Conservation (phyloP, 148 eudicot species). For the Vaccinium corymbosum region DNA sequence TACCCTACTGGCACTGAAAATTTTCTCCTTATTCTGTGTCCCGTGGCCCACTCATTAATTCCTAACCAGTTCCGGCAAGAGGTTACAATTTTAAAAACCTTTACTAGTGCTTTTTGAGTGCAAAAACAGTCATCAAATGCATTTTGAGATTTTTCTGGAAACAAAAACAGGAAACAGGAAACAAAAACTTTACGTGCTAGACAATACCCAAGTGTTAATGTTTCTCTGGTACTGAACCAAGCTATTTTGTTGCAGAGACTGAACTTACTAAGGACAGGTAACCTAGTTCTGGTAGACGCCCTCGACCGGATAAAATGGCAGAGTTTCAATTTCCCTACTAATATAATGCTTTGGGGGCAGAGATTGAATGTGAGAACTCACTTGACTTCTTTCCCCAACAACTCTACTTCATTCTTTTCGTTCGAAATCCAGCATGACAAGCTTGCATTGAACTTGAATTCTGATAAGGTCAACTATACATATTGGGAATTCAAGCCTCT, state of each 20-base stretch:
- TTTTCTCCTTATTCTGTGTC: too few species aligned
- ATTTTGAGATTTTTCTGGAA: background rate
- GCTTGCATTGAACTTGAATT: slow-evolving; percentile 65
- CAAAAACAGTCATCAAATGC: background rate
- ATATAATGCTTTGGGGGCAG: slow-evolving; percentile 75
- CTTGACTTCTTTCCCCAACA: slow-evolving; percentile 59
- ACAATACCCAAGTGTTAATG: too few species aligned
- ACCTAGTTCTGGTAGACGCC: slow-evolving; percentile 72
- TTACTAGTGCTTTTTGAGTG: background rate
- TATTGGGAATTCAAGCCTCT: slow-evolving; percentile 82
- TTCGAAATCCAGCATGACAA: slow-evolving; percentile 77
- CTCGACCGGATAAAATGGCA: slow-evolving; percentile 76
- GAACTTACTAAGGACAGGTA: slow-evolving; percentile 63
- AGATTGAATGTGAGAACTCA: slow-evolving; percentile 75
- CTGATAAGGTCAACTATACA: slow-evolving; percentile 58
- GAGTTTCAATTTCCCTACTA: slow-evolving; percentile 94
- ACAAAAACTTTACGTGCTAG: background rate
- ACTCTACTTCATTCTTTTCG: slow-evolving; percentile 52
- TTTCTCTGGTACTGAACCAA: slow-evolving; percentile 3
- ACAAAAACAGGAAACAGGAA: background rate
- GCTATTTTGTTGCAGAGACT: slow-evolving; percentile 52
- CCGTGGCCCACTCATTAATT: too few species aligned
- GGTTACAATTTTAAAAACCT: too few species aligned
- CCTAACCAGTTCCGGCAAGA: too few species aligned
- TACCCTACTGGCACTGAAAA: too few species aligned